Conservation (phyloP, 2,329 filamentous ascomycete species). For the Pseudocercospora vitis region DNA sequence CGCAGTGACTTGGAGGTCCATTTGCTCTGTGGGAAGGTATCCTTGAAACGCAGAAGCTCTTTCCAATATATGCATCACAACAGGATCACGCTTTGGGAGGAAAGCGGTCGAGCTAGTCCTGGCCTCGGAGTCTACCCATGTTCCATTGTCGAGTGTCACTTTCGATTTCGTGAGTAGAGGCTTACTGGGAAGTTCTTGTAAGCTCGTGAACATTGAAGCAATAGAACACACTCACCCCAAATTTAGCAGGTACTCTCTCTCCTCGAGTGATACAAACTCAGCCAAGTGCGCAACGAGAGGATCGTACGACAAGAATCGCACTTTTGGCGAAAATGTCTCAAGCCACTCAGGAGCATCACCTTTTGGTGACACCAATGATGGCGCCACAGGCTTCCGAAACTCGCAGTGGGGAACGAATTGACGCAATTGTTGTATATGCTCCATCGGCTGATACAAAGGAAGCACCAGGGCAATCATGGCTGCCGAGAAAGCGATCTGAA, state of each 20-base stretch:
- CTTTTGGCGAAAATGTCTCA: neutral
- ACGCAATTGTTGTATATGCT: neutral
- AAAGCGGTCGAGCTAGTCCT: conserved; percentile 1
- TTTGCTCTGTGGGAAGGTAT: neutral
- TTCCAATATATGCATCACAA: neutral
- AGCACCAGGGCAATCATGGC: neutral
- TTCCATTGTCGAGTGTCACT: neutral
- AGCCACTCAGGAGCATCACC: no score
- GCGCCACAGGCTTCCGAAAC: neutral
- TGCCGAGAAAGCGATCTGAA: neutral
- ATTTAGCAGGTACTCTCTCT: neutral
- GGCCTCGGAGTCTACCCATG: neutral
- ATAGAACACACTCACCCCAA: neutral
- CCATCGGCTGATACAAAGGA: neutral
- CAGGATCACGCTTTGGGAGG: neutral
- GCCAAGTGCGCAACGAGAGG: neutral
- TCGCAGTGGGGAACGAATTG: neutral
- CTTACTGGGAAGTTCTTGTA: neutral
- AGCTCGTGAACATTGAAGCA: neutral
- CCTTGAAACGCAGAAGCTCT: neutral
- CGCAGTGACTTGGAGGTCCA: conserved; percentile 1
- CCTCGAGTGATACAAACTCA: neutral
- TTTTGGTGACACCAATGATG: neutral
- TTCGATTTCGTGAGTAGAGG: neutral
- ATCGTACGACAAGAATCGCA: conserved; percentile 3